phyloP scores from a whole-genome alignment of 2,329 filamentous ascomycete species.

The Westerdykella ornata region DNA sequence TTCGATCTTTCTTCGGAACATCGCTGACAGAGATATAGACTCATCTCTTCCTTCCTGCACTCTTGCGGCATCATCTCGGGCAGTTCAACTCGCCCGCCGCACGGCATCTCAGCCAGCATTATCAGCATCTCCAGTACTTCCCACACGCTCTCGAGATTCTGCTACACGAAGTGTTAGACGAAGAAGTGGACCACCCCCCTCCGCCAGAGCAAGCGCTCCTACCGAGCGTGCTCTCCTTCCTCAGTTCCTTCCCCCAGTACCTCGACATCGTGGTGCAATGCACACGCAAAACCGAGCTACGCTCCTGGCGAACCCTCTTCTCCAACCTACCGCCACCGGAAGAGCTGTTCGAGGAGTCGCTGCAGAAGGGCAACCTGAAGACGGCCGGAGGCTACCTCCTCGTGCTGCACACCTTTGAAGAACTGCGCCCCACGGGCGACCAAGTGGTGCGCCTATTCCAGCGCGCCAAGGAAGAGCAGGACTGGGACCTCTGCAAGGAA shows the following conservation, averaged over 20 bases:
- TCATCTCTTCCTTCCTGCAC: slow-evolving; percentile 83
- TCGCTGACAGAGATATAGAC: slow-evolving; percentile 52
- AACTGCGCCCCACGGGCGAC: slow-evolving; percentile 56
- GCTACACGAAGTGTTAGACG: slow-evolving; percentile 86
- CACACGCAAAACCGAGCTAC: slow-evolving; percentile 91
- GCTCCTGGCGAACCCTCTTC: slow-evolving; percentile 92
- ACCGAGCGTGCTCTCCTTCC: slow-evolving; percentile 48
- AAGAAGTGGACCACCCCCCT: slow-evolving; percentile 71
- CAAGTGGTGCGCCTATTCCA: slow-evolving; percentile 76
- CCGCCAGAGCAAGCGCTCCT: slow-evolving; percentile 45
- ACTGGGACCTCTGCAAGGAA: slow-evolving; percentile 95
- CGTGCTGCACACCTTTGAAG: slow-evolving; percentile 74
- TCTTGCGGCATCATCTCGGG: slow-evolving; percentile 72
- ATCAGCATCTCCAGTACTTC: slow-evolving; percentile 83
- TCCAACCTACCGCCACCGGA: slow-evolving; percentile 82
- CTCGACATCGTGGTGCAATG: slow-evolving; percentile 95
- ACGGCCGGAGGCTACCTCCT: slow-evolving; percentile 96
- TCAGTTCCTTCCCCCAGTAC: slow-evolving; percentile 62
- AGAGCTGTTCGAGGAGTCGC: slow-evolving; percentile 86
- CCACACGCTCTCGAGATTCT: slow-evolving; percentile 87
- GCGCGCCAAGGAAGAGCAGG: slow-evolving; percentile 72
- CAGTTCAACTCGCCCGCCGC: slow-evolving; percentile 74
- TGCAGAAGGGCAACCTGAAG: slow-evolving; percentile 78
- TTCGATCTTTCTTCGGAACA: slow-evolving; percentile 6
- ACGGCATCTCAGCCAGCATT: slow-evolving; percentile 73